Base-by-base conservation (phyloP, 116 monocot species). In the Dioscorea cayenensis region DNA sequence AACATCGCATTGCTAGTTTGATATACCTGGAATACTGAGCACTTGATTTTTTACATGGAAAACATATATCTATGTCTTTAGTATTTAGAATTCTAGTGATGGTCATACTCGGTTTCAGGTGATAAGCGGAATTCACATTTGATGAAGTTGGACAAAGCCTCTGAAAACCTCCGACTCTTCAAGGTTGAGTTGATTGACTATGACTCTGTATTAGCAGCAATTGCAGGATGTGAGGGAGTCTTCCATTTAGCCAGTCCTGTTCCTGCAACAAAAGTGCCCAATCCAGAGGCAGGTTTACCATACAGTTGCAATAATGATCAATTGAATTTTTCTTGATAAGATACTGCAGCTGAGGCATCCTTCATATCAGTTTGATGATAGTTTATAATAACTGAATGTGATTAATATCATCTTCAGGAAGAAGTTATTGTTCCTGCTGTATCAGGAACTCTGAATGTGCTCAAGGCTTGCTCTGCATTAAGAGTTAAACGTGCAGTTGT, bases 171-270 rank as follows among this genome's bases (percentile, higher is more conserved):
- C 43, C 60, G 75, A 3, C 81, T 91, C 23, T 91, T 77, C 67
- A 73, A 85, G 58, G 90, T 80, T 14, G 87, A 87, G 52, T 50
- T 82, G 59, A 83, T 69, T 22, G 68, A 35, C 65, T 35, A 65
- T 35, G 35, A 35, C 51, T 21, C 14, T 50, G 25, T 51, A 3
- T 8, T 16, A 12, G 70, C 58, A 1, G 70, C 64, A 55, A 75
- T 91, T 60, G 74, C 70, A n/a, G 87, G 87, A 43, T 91, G 90
- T 65, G 84, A 76, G 48, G 90, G 87, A 23, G 90, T 86, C 60
- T 91, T 84, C 78, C 90, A 90, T 61, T 64, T 73, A 2, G 89
- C 89, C 14, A 76, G 78, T 68, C 89, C 89, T 48, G 76, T 81
- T 50, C 79, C 84, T 29, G 14, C 58, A 5, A 22, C 60, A 35